A percentile compares a stretch with the other conserved stretches of the same genome.
These are phyloP conservation scores for Eremothecium sinecaudum DNA, from an alignment of 1,139 yeast species.

Conservation along the genomic window DNA sequence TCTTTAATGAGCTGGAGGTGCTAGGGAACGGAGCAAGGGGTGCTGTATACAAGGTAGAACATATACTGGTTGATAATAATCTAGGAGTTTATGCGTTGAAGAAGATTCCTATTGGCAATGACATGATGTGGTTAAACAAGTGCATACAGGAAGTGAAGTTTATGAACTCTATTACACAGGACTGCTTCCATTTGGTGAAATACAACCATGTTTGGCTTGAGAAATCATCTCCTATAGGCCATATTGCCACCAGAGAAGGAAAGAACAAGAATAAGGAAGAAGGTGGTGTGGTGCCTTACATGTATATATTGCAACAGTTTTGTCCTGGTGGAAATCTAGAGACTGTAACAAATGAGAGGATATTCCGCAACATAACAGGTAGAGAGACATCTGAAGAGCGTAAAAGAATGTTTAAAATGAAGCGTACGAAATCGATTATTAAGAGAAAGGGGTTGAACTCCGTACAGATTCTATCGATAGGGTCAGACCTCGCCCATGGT, in stretches of 20 bases:
- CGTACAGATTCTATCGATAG: slow-evolving; percentile 52
- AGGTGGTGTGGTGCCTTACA: slow-evolving; percentile 51
- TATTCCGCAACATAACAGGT: slow-evolving; percentile 27
- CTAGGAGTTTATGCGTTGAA: slow-evolving; percentile 78
- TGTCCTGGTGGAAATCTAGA: slow-evolving; percentile 85
- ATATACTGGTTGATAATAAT: slow-evolving; percentile 53
- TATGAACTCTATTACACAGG: slow-evolving; percentile 36
- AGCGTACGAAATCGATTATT: slow-evolving; percentile 26
- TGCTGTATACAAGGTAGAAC: slow-evolving; percentile 74
- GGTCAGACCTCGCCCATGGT: slow-evolving; percentile 60
- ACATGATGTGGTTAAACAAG: slow-evolving; percentile 54
- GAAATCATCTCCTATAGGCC: slow-evolving; percentile 38
- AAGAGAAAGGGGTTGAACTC: slow-evolving; percentile 31
- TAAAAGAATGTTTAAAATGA: slow-evolving; percentile 29
- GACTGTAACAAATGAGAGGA: slow-evolving; percentile 41
- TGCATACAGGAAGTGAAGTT: slow-evolving; percentile 73
- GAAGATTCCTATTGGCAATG: slow-evolving; percentile 74
- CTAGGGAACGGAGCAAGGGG: slow-evolving; percentile 83
- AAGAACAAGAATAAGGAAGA: slow-evolving; percentile 7
- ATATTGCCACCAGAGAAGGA: slow-evolving; percentile 17
- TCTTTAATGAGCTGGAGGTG: slow-evolving; percentile 44
- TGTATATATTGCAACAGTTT: slow-evolving; percentile 74
- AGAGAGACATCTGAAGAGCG: slow-evolving; percentile 24
- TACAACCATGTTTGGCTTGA: slow-evolving; percentile 93
- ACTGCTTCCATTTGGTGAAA: slow-evolving; percentile 58